These are phyloP conservation scores for Aspergillus nomiae DNA, from an alignment of 2,329 filamentous ascomycete species.

Conservation along the genomic window DNA sequence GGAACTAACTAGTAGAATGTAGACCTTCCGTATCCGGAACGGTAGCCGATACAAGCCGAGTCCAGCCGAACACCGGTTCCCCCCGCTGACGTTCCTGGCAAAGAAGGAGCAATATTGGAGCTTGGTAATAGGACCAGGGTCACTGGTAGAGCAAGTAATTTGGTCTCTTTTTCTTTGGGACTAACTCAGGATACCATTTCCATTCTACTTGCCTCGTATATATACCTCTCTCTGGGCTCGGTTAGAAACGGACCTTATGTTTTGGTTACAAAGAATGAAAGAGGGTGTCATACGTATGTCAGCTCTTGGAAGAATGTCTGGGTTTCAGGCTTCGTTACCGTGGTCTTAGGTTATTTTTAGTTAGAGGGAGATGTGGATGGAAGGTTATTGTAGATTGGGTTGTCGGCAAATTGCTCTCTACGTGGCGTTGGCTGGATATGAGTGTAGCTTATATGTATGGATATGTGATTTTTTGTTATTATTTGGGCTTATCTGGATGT, in stretches of 20 bases:
- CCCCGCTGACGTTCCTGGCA: neutral
- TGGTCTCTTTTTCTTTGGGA: neutral
- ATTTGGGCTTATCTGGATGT: neutral
- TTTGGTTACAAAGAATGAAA: neutral
- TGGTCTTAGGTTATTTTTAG: neutral
- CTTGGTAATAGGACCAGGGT: neutral
- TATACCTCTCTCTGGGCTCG: neutral
- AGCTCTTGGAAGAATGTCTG: neutral
- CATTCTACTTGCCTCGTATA: neutral
- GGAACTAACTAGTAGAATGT: no score
- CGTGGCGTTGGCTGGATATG: neutral
- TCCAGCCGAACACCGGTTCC: neutral
- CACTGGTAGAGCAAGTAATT: neutral
- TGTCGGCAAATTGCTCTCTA: neutral
- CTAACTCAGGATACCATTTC: neutral
- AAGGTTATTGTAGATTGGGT: no score
- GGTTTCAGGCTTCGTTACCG: neutral
- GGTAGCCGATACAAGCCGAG: neutral
- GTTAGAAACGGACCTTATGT: neutral
- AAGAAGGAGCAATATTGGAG: neutral
- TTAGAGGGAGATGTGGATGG: neutral
- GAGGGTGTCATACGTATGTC: slow-evolving; percentile 2
- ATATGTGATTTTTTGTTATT: neutral
- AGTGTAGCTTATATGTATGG: neutral
- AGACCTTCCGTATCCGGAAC: neutral